Evolutionary conservation across 352 stramenopile species (phyloP), one percentile per base, ranked within the genome.

Genomic region (Pythium monospermum): DNA sequence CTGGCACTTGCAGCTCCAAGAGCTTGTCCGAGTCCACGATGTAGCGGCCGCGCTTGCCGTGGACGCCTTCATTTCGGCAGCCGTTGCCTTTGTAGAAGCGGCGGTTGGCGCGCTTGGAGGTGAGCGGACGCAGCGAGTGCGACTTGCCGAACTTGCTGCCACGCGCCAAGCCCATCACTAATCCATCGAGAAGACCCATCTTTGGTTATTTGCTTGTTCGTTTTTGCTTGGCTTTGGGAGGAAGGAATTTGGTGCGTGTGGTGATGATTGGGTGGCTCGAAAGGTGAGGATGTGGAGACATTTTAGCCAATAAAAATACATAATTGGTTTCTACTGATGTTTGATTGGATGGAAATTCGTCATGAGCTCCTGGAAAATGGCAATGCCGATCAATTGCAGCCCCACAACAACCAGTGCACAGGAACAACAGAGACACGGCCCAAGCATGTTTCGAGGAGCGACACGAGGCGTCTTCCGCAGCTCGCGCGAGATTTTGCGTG

Each of bases 61-160:
- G 93, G 27, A 92, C 69, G 40, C 92, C 92, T 60, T 97, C 89
- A 59, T 95, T 97, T 25, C 89, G 93, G 61, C 76, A 91, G 64
- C 89, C 88, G 47, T 97, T 97, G 27, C 92, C 92, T 69, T 98
- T 98, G 80, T 98, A 98, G 72, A 96, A 98, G 54, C 92, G 90
- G 69, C 94, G 94, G 59, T 95, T 91, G 26, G 85, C 92, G 38
- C 87, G 84, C 76, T 98, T 98, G 52, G 86, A 96, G 26, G 83
- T 97, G 25, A 98, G 79, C 26, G 91, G 89, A 27, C 78, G 83
- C 42, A 94, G 69, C 54, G 78, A 86, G 73, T 91, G 80, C 59
- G 77, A 87, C 53, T 69, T 65, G 22, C 83, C 80, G 60, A 94
- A 94, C 67, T 94, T 94, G 79, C 80, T 91, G 63, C 76, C 73